Evolutionary conservation across 176 grass and related monocot genomes (phyloP).

Genomic region (Oryza officinalis): DNA sequence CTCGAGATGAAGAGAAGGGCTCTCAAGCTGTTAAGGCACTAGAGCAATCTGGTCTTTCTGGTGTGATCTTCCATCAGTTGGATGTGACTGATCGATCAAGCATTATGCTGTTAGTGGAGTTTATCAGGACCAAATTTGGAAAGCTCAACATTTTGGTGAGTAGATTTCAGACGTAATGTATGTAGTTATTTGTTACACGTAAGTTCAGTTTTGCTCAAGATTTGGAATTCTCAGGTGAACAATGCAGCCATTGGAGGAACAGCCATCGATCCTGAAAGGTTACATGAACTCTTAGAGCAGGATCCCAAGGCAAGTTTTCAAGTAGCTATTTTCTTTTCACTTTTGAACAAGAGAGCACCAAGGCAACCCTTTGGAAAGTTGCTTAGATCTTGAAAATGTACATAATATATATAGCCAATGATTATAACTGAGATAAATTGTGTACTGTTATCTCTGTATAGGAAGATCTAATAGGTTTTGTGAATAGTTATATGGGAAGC

Average conservation of each 20-base stretch:
- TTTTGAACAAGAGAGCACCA: neutral
- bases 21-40: constrained; percentile 34
- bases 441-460: neutral
- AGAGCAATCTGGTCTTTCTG: neutral
- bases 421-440: neutral
- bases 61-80: constrained; percentile 49
- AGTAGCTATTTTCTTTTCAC: neutral
- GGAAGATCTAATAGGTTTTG: neutral
- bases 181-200: too few relatives aligned
- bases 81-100: constrained; percentile 33
- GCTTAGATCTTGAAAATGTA: neutral
- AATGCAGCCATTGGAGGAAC: constrained; percentile 38
- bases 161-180: neutral
- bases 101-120: constrained; percentile 39
- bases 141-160: constrained; percentile 51
- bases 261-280: constrained; percentile 22
- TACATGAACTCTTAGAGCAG: constrained; percentile 16
- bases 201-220: neutral
- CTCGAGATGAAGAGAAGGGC: constrained; percentile 45
- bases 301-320: constrained; percentile 17
- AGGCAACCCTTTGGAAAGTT: neutral
- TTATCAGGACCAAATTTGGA: constrained; percentile 40
- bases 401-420: neutral
- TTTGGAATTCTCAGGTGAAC: constrained; percentile 38
- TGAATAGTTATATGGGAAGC: constrained; percentile 18